phyloP scores from a whole-genome alignment of 495 filamentous ascomycete genomes.

The Parachaetomium inaequale region DNA sequence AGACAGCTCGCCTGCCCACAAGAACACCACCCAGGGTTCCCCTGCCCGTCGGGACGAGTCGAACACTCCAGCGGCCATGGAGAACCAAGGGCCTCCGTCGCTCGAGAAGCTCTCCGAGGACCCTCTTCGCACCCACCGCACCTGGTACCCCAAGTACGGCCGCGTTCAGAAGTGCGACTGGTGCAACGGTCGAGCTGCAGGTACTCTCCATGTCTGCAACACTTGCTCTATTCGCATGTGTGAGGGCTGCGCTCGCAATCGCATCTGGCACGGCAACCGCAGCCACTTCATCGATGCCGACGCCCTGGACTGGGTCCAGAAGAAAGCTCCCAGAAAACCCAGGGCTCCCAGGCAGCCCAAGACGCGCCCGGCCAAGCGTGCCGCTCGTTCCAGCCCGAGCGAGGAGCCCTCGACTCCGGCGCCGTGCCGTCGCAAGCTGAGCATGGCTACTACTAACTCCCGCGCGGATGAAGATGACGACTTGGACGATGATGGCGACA shows the following conservation, averaged over 20 bases:
- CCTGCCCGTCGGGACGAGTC: neutral
- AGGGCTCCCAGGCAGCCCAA: neutral
- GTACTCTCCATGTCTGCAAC: conserved; percentile 14
- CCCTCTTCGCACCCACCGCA: conserved; percentile 7
- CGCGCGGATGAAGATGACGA: neutral
- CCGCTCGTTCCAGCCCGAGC: neutral
- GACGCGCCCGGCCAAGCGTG: neutral
- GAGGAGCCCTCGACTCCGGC: neutral
- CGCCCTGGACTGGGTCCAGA: conserved; percentile 12
- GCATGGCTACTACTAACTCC: neutral
- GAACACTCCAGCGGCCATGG: neutral
- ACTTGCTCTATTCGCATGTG: conserved; percentile 22
- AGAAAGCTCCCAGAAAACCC: neutral
- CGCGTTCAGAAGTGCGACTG: conserved; percentile 29
- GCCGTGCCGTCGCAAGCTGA: neutral
- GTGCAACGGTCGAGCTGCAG: conserved; percentile 22
- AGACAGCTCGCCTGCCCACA: neutral
- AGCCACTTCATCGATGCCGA: conserved; percentile 20
- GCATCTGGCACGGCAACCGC: conserved; percentile 10
- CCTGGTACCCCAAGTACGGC: conserved; percentile 19
- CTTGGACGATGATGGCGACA: neutral
- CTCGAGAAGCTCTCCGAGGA: neutral
- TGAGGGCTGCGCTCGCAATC: conserved; percentile 13
- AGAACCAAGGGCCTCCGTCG: neutral
- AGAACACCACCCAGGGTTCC: neutral